phyloP scores from a whole-genome alignment of 176 grass and related monocot species.

The Rhipidocladum racemiflorum region DNA sequence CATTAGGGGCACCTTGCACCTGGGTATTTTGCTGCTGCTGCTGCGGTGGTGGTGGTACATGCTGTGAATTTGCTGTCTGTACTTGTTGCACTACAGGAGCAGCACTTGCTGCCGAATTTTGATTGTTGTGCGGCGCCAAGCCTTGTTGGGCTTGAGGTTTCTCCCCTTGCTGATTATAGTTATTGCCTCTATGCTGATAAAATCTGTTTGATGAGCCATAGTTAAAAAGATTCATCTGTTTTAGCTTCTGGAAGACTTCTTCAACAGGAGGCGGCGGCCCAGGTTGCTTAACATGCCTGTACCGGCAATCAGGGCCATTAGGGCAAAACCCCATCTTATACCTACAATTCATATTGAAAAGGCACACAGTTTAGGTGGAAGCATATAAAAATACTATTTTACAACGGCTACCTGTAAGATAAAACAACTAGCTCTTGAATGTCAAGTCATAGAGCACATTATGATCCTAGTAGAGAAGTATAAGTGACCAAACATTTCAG shows the following conservation, averaged over 20 bases:
- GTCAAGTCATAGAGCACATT: background rate
- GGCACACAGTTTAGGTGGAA: conserved; percentile 39
- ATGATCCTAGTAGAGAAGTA: background rate
- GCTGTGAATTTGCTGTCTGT: conserved; percentile 38
- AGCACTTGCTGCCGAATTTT: conserved; percentile 44
- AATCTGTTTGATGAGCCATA: conserved; percentile 54
- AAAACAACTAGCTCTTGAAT: background rate
- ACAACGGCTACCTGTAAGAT: background rate
- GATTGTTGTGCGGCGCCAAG: conserved; percentile 40
- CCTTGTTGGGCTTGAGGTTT: conserved; percentile 49
- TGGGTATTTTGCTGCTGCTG: conserved; percentile 36
- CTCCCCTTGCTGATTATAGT: conserved; percentile 51
- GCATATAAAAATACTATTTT: background rate
- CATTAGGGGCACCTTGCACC: conserved; percentile 47
- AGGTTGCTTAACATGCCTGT: conserved; percentile 51
- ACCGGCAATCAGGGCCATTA: conserved; percentile 70
- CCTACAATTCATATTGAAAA: conserved; percentile 45
- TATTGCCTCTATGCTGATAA: conserved; percentile 49
- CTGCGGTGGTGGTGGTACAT: conserved; percentile 12
- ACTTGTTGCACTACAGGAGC: conserved; percentile 21
- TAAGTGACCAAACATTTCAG: background rate
- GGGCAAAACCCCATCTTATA: conserved; percentile 85
- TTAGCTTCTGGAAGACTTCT: conserved; percentile 74
- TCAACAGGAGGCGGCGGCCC: conserved; percentile 46
- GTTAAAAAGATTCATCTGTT: conserved; percentile 46